A percentile compares a stretch with the other conserved stretches of the same genome.
Conservation (phyloP, 768 basidiomycete species). For the Suillus placidus region DNA sequence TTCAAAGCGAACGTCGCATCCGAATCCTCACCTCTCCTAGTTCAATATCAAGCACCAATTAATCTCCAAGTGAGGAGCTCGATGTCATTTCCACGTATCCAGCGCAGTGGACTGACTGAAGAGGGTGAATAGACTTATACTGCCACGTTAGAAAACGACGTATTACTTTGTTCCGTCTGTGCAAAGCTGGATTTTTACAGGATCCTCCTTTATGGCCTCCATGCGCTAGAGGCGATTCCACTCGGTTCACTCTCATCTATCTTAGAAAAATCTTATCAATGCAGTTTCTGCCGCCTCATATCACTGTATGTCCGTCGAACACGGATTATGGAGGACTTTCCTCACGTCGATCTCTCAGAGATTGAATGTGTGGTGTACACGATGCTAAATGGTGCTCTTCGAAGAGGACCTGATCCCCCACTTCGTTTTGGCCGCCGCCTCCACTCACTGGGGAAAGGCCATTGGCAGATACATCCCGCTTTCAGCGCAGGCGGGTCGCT, state of each 20-base stretch:
- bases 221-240: not conserved
- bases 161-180: conserved; percentile 9
- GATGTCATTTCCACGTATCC: not conserved
- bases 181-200: conserved; percentile 10
- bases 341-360: no score
- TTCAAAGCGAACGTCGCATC: not conserved
- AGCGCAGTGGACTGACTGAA: not conserved
- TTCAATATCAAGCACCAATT: not conserved
- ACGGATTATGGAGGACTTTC: no score
- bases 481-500: not conserved
- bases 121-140: not conserved
- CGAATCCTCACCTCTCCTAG: not conserved
- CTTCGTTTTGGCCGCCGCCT: not conserved
- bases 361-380: not conserved
- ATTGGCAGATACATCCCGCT: not conserved
- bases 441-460: not conserved
- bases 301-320: no score
- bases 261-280: no score
- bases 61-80: not conserved
- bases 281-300: no score
- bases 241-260: no score
- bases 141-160: not conserved
- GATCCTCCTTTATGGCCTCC: conserved; percentile 10
- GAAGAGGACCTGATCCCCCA: not conserved
- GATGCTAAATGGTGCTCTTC: no score